A percentile compares a stretch with the other conserved stretches of the same genome.
Evolutionary conservation across 371 early-diverging fungal species (phyloP).

Genomic region (Choanephora cucurbitarum): DNA sequence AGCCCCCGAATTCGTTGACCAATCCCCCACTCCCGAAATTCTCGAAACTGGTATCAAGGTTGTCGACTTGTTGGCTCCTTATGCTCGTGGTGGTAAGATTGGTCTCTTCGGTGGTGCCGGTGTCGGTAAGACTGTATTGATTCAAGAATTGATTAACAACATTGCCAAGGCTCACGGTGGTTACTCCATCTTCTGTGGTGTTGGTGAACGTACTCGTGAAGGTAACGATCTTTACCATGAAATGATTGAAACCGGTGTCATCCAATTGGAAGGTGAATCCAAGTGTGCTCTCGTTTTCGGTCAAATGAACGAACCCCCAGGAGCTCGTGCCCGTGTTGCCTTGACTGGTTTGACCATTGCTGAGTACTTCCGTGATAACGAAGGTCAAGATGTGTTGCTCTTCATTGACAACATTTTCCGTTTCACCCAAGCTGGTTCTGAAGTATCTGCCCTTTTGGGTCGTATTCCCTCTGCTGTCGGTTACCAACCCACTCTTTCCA

Average conservation of each 20-base stretch:
- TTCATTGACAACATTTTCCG: constrained; percentile 98
- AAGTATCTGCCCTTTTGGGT: constrained; percentile 95
- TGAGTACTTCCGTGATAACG: constrained; percentile 99
- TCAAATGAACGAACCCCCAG: constrained; percentile 99
- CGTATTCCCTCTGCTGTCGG: constrained; percentile 99
- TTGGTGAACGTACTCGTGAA: constrained; percentile 97
- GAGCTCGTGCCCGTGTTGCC: constrained; percentile 99
- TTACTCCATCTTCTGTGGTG: constrained; percentile 96
- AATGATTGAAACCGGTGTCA: constrained; percentile 94
- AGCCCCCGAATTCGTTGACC: constrained; percentile 94
- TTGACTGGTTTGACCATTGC: constrained; percentile 97
- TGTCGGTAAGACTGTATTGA: constrained; percentile 98
- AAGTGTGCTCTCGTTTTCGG: constrained; percentile 97
- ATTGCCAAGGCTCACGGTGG: constrained; percentile 97
- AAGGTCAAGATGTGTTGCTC: constrained; percentile 98
- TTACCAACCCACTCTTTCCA: constrained; percentile 97
- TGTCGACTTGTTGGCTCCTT: constrained; percentile 96
- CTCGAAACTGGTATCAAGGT: constrained; percentile 98
- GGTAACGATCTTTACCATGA: constrained; percentile 98
- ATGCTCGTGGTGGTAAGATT: constrained; percentile 96
- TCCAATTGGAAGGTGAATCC: constrained; percentile 90
- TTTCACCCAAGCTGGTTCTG: constrained; percentile 91
- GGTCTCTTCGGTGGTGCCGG: constrained; percentile 97
- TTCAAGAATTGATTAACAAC: constrained; percentile 97
- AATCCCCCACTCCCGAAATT: constrained; percentile 94